Conservation (phyloP, 352 stramenopile species). For the Phytophthora hybrid region DNA sequence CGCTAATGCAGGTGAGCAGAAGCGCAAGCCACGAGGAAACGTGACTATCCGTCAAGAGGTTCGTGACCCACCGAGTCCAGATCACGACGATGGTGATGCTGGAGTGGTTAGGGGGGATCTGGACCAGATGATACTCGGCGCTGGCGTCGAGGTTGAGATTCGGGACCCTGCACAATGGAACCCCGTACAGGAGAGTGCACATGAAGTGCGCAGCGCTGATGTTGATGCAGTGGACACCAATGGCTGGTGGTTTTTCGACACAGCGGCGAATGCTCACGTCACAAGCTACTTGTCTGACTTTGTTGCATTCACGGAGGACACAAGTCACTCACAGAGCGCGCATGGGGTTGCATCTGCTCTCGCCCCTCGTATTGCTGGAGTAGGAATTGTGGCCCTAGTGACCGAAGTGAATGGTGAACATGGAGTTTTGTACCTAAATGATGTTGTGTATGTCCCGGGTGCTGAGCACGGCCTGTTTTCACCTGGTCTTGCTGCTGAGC, state of each 20-base stretch:
- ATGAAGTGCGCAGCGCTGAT: neutral
- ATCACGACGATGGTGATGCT: too few species aligned
- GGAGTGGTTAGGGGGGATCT: too few species aligned
- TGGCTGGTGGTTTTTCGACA: neutral
- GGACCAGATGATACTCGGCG: too few species aligned
- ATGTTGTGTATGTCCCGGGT: conserved; percentile 8
- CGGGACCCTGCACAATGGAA: too few species aligned
- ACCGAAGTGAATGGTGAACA: conserved; percentile 9
- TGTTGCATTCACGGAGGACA: neutral
- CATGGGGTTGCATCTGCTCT: neutral
- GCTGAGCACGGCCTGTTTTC: neutral
- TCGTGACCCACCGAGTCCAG: too few species aligned
- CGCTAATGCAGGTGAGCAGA: too few species aligned
- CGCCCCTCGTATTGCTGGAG: conserved; percentile 7
- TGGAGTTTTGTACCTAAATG: neutral
- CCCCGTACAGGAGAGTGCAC: neutral
- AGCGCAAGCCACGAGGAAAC: too few species aligned
- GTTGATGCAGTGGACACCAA: neutral
- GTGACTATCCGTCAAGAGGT: too few species aligned
- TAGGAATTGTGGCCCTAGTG: conserved; percentile 2
- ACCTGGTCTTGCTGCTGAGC: too few species aligned
- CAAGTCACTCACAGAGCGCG: neutral
- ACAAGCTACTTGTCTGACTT: neutral
- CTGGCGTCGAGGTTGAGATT: too few species aligned
- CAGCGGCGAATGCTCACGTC: neutral